Evolutionary conservation across 495 filamentous ascomycete genomes (phyloP), one percentile per base, ranked within the genome.

Genomic region (Penicillium coffeae): DNA sequence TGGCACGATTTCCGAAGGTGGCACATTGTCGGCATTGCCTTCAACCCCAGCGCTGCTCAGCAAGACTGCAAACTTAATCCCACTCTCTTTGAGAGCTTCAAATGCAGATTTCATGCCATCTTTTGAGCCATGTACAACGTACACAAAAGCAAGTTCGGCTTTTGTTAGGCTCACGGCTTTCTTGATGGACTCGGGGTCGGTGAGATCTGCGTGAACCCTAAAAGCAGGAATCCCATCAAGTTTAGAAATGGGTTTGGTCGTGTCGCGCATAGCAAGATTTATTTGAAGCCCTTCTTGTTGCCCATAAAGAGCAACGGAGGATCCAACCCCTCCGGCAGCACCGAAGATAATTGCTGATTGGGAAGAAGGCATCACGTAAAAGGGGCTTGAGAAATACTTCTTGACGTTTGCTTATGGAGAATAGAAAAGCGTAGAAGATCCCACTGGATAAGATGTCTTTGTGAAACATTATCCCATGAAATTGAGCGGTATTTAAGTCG

Each of bases 271-370:
- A 9, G 54, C 49, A 1, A 57, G 49, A 14, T 37, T 27, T 18
- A 57, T 46, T 4, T 52, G 42, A 12, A 46, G 45, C 0, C 49
- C 45, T 19, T 47, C 16, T 21, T 52, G 19, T 12, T 57, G 36
- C 16, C 45, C 54, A 21, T 43, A 22, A 0, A 49, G 38, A 0
- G 54, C 54, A 8, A 46, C 42, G 15, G 37, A 21, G 18, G 54
- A 52, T 13, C 49, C 54, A 16, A 49, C 42, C 6, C 37, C 46
- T 3, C 54, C 54, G 1, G 49, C 40, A 3, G 49, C 41, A n/a
- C 49, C 54, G 25, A 57, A 57, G 8, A 57, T 38, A n/a, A 57
- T 52, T 9, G 52, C 54, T n/a, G 44, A 47, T n/a, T 25, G 12
- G 22, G 25, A 21, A 18, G 42, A 3, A n/a, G n/a, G n/a, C n/a